A percentile compares a stretch with the other conserved stretches of the same genome.
phyloP scores from a whole-genome alignment of 2,329 filamentous ascomycete species.

The Stagonosporopsis chrysanthemi region DNA sequence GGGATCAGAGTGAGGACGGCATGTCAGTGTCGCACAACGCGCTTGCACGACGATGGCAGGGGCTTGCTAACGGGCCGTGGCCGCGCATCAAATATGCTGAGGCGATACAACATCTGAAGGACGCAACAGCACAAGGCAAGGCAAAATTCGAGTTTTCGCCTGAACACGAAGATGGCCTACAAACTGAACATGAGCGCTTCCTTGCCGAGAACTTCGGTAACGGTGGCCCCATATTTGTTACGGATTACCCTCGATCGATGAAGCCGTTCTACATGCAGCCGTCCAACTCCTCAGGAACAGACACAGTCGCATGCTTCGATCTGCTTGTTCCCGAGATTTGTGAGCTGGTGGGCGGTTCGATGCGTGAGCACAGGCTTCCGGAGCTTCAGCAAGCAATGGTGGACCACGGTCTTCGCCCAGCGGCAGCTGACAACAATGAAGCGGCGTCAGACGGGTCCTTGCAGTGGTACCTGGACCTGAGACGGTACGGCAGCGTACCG shows the following conservation, averaged over 20 bases:
- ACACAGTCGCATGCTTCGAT: constrained; percentile 84
- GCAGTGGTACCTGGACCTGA: constrained; percentile 87
- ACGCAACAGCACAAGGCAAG: constrained; percentile 60
- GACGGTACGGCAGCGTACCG: constrained; percentile 88
- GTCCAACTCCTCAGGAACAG: constrained; percentile 27
- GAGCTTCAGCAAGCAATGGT: constrained; percentile 75
- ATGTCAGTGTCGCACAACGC: constrained; percentile 55
- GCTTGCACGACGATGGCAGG: constrained; percentile 75
- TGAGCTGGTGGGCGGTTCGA: constrained; percentile 86
- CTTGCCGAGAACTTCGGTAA: constrained; percentile 73
- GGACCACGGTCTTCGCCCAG: constrained; percentile 66
- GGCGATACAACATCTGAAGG: constrained; percentile 73
- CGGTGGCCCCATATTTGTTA: constrained; percentile 82
- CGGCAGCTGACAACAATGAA: constrained; percentile 28
- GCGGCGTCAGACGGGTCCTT: constrained; percentile 53
- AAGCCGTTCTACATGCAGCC: constrained; percentile 93
- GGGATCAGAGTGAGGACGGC: constrained; percentile 37
- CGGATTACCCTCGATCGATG: constrained; percentile 84
- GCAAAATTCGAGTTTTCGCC: constrained; percentile 72
- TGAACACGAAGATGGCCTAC: constrained; percentile 75
- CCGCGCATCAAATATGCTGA: constrained; percentile 82
- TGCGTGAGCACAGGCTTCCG: constrained; percentile 81
- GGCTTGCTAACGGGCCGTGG: constrained; percentile 76
- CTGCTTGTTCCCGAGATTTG: constrained; percentile 84
- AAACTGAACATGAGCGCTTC: constrained; percentile 92